Evolutionary conservation across 2,329 filamentous ascomycete genomes (phyloP), one percentile per base, ranked within the genome.

Genomic region (Apiospora hydei): DNA sequence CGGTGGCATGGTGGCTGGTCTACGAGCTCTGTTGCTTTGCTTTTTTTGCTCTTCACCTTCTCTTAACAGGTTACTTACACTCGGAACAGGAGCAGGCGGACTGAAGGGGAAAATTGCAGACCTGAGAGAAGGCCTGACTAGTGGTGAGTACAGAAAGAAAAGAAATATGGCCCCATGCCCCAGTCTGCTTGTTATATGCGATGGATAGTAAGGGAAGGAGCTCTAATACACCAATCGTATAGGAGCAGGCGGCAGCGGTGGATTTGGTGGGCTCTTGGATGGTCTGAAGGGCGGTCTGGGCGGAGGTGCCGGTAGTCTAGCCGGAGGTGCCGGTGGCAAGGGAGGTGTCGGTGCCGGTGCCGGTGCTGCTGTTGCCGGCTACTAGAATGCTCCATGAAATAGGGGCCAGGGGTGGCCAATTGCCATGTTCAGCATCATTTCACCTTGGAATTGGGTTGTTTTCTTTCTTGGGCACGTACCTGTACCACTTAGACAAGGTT

Each of bases 181-280:
- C n/a, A n/a, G n/a, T n/a, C n/a, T n/a, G n/a, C n/a, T n/a, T n/a
- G n/a, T n/a, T n/a, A n/a, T n/a, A n/a, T n/a, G n/a, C n/a, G n/a
- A n/a, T n/a, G n/a, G n/a, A n/a, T n/a, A n/a, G n/a, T n/a, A n/a
- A n/a, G n/a, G n/a, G n/a, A n/a, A n/a, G n/a, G n/a, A n/a, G n/a
- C n/a, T n/a, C n/a, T n/a, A n/a, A n/a, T n/a, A n/a, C n/a, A n/a
- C n/a, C n/a, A n/a, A n/a, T n/a, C n/a, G n/a, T n/a, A n/a, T n/a
- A n/a, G n/a, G n/a, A n/a, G n/a, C n/a, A n/a, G n/a, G n/a, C n/a
- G n/a, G n/a, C n/a, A n/a, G n/a, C n/a, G 71, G 71, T 24, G 71
- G 68, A 21, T 34, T 72, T 6, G 71, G 70, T 24, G 68, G 70
- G 57, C 61, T 72, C 26, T 44, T 72, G 7, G 71, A 69, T 43